Evolutionary conservation across 1,284 basidiomycete species (phyloP).

Genomic region (Boletellus dicymbophilus): DNA sequence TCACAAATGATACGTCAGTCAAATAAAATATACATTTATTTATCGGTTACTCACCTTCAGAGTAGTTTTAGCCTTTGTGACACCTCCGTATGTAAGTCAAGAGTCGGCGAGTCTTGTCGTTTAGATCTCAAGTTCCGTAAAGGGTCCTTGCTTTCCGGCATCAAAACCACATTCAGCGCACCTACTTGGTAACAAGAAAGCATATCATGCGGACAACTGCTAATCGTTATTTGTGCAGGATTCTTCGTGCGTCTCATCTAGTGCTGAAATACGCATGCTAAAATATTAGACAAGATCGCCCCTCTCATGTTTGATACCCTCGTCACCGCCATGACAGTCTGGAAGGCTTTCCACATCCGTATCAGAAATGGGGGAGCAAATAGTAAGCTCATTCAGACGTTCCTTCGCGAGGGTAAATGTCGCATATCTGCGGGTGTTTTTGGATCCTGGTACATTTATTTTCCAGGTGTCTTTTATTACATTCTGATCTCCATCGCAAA

Average conservation of each 20-base stretch:
- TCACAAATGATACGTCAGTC: constrained; percentile 72
- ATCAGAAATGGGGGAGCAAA: constrained; percentile 72
- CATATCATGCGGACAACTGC: constrained; percentile 1
- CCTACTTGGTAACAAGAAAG: constrained; percentile 57
- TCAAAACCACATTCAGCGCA: constrained; percentile 78
- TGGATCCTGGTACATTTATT: constrained; percentile 4
- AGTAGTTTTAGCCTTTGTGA: constrained; percentile 69
- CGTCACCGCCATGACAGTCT: constrained; percentile 75
- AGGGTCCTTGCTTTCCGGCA: constrained; percentile 73
- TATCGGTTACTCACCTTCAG: constrained; percentile 12
- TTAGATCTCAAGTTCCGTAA: constrained; percentile 26
- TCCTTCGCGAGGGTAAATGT: constrained; percentile 69
- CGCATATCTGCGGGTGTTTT: constrained; percentile 1
- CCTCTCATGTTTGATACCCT: constrained; percentile 77
- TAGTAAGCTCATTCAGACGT: constrained; percentile 78
- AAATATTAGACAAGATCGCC: constrained; percentile 53
- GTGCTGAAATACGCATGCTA: background rate
- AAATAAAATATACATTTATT: background rate
- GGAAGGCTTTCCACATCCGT: constrained; percentile 72
- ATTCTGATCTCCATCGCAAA: constrained; percentile 80
- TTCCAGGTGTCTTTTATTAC: constrained; percentile 75
- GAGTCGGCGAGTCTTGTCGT: background rate
- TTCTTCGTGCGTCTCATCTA: constrained; percentile 59
- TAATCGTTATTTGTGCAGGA: constrained; percentile 39
- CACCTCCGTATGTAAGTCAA: constrained; percentile 55